Conservation (phyloP, 495 filamentous ascomycete species). For the Tetracladium setigerum region DNA sequence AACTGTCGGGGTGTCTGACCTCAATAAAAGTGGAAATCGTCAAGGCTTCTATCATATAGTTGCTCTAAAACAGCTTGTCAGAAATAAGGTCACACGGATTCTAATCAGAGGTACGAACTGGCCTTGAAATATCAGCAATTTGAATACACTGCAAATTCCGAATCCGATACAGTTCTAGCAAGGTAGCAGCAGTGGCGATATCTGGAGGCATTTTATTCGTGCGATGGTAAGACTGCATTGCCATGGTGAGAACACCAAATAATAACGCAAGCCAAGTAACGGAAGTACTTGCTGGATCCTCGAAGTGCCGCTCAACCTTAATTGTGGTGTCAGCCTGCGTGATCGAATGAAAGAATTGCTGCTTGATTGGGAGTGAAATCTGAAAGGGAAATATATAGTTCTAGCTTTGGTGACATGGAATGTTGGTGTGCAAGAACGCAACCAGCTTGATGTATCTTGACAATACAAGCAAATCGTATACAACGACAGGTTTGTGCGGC, state of each 20-base stretch:
- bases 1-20: too few relatives aligned
- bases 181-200: conserved; percentile 14
- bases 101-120: conserved; percentile 16
- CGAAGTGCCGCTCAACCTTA: conserved; percentile 41
- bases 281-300: conserved; percentile 27
- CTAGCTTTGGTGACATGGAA: too few relatives aligned
- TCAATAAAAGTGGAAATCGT: conserved; percentile 35
- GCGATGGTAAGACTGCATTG: conserved; percentile 28
- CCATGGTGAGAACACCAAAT: conserved; percentile 35
- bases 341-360: too few relatives aligned
- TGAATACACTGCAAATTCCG: conserved; percentile 32
- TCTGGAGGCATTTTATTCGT: conserved; percentile 23
- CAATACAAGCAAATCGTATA: too few relatives aligned
- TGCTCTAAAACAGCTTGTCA: background rate
- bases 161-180: conserved; percentile 9
- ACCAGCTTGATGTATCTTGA: too few relatives aligned
- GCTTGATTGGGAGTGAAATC: background rate
- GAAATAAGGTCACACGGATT: background rate
- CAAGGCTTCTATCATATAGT: conserved; percentile 38
- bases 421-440: too few relatives aligned
- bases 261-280: conserved; percentile 41
- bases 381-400: too few relatives aligned
- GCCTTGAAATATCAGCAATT: conserved; percentile 35
- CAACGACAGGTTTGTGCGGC: too few relatives aligned
- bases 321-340: background rate